Conservation (phyloP, 2,329 filamentous ascomycete genomes). For the Cytospora mali region DNA sequence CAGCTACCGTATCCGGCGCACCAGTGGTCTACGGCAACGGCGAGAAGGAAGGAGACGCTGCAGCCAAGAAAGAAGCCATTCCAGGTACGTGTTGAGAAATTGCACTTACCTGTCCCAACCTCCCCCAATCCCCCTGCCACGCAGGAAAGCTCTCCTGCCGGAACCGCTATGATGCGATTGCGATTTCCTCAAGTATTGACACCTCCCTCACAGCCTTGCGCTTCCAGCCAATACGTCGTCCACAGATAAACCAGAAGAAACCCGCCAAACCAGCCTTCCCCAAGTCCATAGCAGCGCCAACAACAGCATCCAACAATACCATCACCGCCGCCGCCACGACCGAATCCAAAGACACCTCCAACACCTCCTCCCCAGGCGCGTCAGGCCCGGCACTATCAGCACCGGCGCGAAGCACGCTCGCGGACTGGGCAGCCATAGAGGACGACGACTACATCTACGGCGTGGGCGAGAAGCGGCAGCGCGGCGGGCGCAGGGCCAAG, state of each 20-base stretch:
- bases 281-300: conserved; percentile 42
- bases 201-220: conserved; percentile 62
- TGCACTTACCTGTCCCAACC: no score
- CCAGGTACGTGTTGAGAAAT: conserved; percentile 42
- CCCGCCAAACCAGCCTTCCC: conserved; percentile 64
- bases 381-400: conserved; percentile 37
- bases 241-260: conserved; percentile 65
- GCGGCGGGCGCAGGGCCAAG: conserved; percentile 69
- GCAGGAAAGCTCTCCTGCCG: background rate
- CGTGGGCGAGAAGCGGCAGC: conserved; percentile 65
- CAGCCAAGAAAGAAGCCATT: conserved; percentile 62
- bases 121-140: background rate
- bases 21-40: conserved; percentile 71
- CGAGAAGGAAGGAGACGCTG: conserved; percentile 49
- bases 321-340: conserved; percentile 42
- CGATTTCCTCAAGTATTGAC: background rate
- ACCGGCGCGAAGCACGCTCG: conserved; percentile 68
- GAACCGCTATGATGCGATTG: no score
- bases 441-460: conserved; percentile 82
- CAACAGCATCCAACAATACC: conserved; percentile 34
- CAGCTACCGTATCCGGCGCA: conserved; percentile 74
- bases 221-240: conserved; percentile 85
- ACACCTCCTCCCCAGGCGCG: conserved; percentile 30
- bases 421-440: conserved; percentile 76
- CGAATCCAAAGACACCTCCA: conserved; percentile 13